Percentiles rank a stretch among this genome's conserved stretches.
These are phyloP conservation scores for Teunomyces panamensis DNA, from an alignment of 805 yeast genomes.

Conservation along the genomic window DNA sequence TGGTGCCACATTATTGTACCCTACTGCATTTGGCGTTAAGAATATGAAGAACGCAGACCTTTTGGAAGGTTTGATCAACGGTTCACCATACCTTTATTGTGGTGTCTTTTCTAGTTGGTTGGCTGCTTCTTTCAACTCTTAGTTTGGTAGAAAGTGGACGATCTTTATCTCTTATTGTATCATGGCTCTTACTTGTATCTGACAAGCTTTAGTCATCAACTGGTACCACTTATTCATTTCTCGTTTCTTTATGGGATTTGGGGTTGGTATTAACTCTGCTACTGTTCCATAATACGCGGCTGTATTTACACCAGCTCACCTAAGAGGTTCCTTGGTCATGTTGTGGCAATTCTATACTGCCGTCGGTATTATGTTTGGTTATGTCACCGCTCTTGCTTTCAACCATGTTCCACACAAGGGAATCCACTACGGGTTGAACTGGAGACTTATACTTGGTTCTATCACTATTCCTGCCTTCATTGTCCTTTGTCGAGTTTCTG, in stretches of 20 bases:
- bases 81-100: constrained; percentile 64
- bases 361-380: constrained; percentile 67
- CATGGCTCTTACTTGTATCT: constrained; percentile 58
- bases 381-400: constrained; percentile 57
- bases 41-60: constrained; percentile 46
- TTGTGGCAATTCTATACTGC: constrained; percentile 78
- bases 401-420: constrained; percentile 49
- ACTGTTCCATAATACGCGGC: constrained; percentile 68
- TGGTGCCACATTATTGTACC: constrained; percentile 64
- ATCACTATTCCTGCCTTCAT: constrained; percentile 56
- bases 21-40: constrained; percentile 48
- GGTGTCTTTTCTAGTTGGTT: constrained; percentile 61
- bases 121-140: constrained; percentile 49
- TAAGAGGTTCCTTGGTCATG: constrained; percentile 67
- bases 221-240: constrained; percentile 63
- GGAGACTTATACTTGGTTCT: constrained; percentile 66
- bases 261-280: constrained; percentile 65
- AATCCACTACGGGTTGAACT: constrained; percentile 47
- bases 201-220: constrained; percentile 64
- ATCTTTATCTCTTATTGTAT: constrained; percentile 59
- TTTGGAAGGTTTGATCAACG: constrained; percentile 59
- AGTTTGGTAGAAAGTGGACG: constrained; percentile 59
- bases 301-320: constrained; percentile 57
- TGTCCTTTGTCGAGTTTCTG: constrained; percentile 47
- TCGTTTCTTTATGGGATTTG: constrained; percentile 56